These are phyloP conservation scores for Xylaria sp. DNA, from an alignment of 2,329 filamentous ascomycete species.

Conservation along the genomic window DNA sequence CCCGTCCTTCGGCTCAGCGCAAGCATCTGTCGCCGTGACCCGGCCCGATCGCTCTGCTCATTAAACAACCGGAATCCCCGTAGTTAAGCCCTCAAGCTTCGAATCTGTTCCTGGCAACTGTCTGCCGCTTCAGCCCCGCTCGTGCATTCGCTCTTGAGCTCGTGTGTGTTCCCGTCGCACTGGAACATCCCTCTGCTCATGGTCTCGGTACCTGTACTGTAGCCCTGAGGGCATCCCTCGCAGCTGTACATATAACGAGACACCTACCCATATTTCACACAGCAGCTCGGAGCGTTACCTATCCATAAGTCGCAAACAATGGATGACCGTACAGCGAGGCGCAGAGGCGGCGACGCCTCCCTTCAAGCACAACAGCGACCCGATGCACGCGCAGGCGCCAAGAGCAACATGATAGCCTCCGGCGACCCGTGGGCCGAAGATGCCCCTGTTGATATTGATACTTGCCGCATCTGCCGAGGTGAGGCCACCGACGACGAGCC, in stretches of 20 bases:
- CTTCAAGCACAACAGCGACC: constrained; percentile 13
- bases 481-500: constrained; percentile 86
- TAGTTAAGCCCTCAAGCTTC: neutral
- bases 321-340: constrained; percentile 15
- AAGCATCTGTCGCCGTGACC: constrained; percentile 13
- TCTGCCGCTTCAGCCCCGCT: constrained; percentile 5
- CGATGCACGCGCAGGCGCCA: constrained; percentile 22
- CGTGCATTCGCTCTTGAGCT: constrained; percentile 12
- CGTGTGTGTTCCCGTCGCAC: constrained; percentile 18
- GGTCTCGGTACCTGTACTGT: constrained; percentile 29
- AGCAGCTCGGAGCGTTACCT: neutral
- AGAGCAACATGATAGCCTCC: constrained; percentile 22
- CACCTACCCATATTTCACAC: neutral
- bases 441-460: constrained; percentile 63
- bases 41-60: constrained; percentile 18
- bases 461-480: constrained; percentile 96
- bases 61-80: neutral
- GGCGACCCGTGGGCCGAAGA: constrained; percentile 33
- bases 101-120: neutral
- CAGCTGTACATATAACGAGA: constrained; percentile 10
- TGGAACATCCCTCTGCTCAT: constrained; percentile 28
- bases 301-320: neutral
- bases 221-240: constrained; percentile 37
- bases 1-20: neutral
- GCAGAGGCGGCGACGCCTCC: constrained; percentile 6